phyloP scores from a whole-genome alignment of 148 eudicot genomes.

The Nepenthes mirabilis region DNA sequence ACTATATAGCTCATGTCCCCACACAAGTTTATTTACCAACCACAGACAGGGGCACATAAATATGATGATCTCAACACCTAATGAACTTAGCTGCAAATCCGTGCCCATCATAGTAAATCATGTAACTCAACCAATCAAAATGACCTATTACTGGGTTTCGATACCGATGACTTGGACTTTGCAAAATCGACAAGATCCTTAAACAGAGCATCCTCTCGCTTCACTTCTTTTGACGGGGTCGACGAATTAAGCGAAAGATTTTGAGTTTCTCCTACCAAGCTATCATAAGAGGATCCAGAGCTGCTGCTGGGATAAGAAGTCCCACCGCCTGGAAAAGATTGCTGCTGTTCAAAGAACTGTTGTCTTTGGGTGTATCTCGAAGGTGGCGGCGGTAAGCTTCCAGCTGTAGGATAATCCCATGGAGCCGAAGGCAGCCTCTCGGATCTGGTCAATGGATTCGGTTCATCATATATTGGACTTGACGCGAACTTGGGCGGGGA shows the following conservation, averaged over 20 bases:
- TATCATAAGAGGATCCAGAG: slow-evolving; percentile 52
- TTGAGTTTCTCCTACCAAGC: slow-evolving; percentile 54
- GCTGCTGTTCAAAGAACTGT: slow-evolving; percentile 53
- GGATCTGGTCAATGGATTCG: slow-evolving; percentile 21
- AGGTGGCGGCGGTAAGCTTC: slow-evolving; percentile 72
- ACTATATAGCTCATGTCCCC: no score
- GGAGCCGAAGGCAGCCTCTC: slow-evolving; percentile 46
- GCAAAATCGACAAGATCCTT: slow-evolving; percentile 85
- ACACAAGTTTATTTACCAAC: no score
- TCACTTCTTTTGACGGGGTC: slow-evolving; percentile 40
- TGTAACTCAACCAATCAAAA: slow-evolving; percentile 1
- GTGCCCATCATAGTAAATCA: no score
- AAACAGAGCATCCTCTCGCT: slow-evolving; percentile 60
- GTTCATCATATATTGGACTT: slow-evolving; percentile 29
- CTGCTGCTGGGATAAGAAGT: slow-evolving; percentile 39
- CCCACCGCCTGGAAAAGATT: slow-evolving; percentile 20
- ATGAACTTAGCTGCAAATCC: no score
- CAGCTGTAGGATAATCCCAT: slow-evolving; percentile 41
- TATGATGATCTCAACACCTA: no score
- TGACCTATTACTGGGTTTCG: slow-evolving; percentile 6
- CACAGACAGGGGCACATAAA: no score
- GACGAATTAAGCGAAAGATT: slow-evolving; percentile 51
- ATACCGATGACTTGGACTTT: slow-evolving; percentile 40
- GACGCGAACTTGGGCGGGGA: slow-evolving; percentile 46
- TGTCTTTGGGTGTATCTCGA: slow-evolving; percentile 62